phyloP scores from a whole-genome alignment of 2,329 filamentous ascomycete genomes.

The Plectosphaerella sp. region DNA sequence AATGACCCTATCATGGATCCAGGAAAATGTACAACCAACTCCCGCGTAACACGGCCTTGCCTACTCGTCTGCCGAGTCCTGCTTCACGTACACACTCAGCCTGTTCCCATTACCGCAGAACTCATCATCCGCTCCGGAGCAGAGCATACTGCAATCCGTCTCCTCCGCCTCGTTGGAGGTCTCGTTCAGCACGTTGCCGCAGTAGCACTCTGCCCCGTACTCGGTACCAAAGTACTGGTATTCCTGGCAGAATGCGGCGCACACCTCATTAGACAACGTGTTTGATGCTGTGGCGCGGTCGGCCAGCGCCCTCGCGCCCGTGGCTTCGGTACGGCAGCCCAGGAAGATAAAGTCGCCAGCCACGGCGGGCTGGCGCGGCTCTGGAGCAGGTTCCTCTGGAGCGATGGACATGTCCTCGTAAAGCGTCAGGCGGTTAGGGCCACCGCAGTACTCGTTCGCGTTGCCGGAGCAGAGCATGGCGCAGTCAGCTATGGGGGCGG shows the following conservation, averaged over 20 bases:
- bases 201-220: slow-evolving; percentile 32
- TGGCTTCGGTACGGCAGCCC: slow-evolving; percentile 32
- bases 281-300: slow-evolving; percentile 16
- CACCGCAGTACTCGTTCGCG: slow-evolving; percentile 27
- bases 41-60: background rate
- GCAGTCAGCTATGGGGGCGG: slow-evolving; percentile 25
- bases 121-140: slow-evolving; percentile 28
- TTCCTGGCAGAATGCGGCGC: slow-evolving; percentile 24
- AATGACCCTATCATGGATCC: background rate
- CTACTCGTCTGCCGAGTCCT: background rate
- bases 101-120: slow-evolving; percentile 35
- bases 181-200: slow-evolving; percentile 22
- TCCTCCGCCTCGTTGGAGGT: slow-evolving; percentile 21
- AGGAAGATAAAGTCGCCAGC: slow-evolving; percentile 25
- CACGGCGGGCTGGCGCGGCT: slow-evolving; percentile 23
- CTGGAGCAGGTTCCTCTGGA: slow-evolving; percentile 17
- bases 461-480: slow-evolving; percentile 28
- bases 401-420: slow-evolving; percentile 22
- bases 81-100: slow-evolving; percentile 28
- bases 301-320: slow-evolving; percentile 25
- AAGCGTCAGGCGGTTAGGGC: slow-evolving; percentile 24
- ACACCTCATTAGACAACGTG: slow-evolving; percentile 26
- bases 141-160: slow-evolving; percentile 35
- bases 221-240: slow-evolving; percentile 30
- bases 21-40: background rate